These are phyloP conservation scores for barley (Hordeum vulgare) DNA, from an alignment of 176 grass and related monocot genomes.

Conservation along the genomic window DNA sequence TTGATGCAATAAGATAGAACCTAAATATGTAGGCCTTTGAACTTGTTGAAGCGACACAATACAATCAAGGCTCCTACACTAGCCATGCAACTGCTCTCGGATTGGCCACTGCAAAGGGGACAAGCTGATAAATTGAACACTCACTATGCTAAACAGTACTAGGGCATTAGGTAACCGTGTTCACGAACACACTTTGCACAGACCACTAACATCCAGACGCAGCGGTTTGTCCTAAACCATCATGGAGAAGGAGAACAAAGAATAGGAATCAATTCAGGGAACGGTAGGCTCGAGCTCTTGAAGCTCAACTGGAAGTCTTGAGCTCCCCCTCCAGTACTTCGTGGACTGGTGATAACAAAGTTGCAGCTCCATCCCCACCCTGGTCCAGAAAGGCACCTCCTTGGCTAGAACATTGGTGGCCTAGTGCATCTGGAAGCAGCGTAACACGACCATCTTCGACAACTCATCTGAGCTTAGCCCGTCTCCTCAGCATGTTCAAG, in stretches of 20 bases:
- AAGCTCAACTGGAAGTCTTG: too few species aligned
- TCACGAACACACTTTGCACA: background rate
- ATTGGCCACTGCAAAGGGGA: background rate
- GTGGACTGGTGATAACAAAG: too few species aligned
- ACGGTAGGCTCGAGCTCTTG: too few species aligned
- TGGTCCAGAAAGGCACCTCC: too few species aligned
- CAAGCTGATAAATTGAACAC: slow-evolving; percentile 7
- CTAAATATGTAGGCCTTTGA: slow-evolving; percentile 19
- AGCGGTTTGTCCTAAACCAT: background rate
- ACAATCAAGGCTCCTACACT: slow-evolving; percentile 2
- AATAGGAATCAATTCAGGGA: background rate
- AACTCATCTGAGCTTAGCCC: too few species aligned
- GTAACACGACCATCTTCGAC: too few species aligned
- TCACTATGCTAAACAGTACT: background rate
- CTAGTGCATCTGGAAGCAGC: too few species aligned
- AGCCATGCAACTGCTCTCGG: slow-evolving; percentile 3
- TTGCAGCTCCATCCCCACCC: too few species aligned
- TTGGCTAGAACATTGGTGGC: too few species aligned
- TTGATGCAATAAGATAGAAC: slow-evolving; percentile 12
- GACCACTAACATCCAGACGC: background rate
- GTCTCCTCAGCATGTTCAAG: too few species aligned
- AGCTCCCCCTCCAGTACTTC: too few species aligned
- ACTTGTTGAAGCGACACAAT: slow-evolving; percentile 11
- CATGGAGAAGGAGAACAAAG: background rate
- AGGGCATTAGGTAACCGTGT: slow-evolving; percentile 1